A percentile compares a stretch with the other conserved stretches of the same genome.
Evolutionary conservation across 2,329 filamentous ascomycete genomes (phyloP).

Genomic region (Penicillium sp.): DNA sequence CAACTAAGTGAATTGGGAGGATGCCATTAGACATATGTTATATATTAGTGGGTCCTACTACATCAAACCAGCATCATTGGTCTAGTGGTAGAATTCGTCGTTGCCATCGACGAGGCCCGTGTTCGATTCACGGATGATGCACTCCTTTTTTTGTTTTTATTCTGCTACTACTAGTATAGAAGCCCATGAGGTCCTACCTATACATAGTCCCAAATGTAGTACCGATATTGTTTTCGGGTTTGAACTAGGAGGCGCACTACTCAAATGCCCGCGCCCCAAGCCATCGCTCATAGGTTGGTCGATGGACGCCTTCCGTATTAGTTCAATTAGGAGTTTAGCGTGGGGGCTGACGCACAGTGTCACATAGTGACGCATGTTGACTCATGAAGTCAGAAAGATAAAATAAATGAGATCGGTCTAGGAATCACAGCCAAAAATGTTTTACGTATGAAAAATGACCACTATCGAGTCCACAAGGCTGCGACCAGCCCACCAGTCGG

Average conservation of each 20-base stretch:
- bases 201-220: slow-evolving; percentile 48
- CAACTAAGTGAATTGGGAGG: too few species aligned
- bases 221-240: slow-evolving; percentile 57
- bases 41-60: fast-evolving
- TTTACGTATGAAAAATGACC: background rate
- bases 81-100: slow-evolving; percentile 43
- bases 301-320: slow-evolving; percentile 37
- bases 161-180: too few species aligned
- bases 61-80: slow-evolving; percentile 37
- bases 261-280: slow-evolving; percentile 51
- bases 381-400: background rate
- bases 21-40: background rate
- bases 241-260: slow-evolving; percentile 53
- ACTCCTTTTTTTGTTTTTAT: slow-evolving; percentile 16
- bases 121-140: slow-evolving; percentile 50
- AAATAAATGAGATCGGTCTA: background rate
- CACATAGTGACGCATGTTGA: background rate
- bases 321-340: background rate
- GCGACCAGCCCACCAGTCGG: background rate
- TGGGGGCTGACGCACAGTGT: background rate
- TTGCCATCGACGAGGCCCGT: slow-evolving; percentile 47
- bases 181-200: too few species aligned
- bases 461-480: slow-evolving; percentile 2
- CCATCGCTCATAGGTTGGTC: slow-evolving; percentile 50
- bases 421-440: background rate